Base-by-base conservation (phyloP, 371 early-diverging fungal genomes). In the Syncephalastrum contaminatum region DNA sequence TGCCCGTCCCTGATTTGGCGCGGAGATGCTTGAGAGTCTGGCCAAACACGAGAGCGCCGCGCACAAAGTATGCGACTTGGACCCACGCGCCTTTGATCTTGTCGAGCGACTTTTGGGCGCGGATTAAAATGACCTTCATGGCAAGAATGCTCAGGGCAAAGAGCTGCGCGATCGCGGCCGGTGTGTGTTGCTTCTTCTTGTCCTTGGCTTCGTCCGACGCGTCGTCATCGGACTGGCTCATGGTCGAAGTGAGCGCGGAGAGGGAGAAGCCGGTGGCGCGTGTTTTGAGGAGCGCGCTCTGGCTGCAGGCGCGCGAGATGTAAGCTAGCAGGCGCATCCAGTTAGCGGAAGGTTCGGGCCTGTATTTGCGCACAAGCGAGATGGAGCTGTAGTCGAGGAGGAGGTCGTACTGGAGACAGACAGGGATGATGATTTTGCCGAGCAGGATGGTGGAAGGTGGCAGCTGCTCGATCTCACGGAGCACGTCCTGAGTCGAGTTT, bases 111-210 rank as follows among this genome's bases (percentile, higher is more conserved):
- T 44, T 67, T 43, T 55, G 63, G 12, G 77, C 80, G 4, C 85
- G 73, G 2, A 85, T 71, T 19, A 85, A 54, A 40, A 85, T 79
- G n/a, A 81, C 70, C 45, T 83, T 75, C 50, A 85, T 63, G 0
- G 83, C 82, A 2, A 76, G 70, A 51, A 85, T 80, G 54, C 83
- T 72, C 1, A 81, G 64, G 0, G 80, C 55, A 13, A 72, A 70
- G 21, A 69, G 22, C 6, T 72, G 61, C 15, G 72, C 69, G 16
- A 66, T 53, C 0, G 61, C 42, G 1, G 61, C 59, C 12, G 69
- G 69, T 2, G 69, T 62, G 22, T 75, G 69, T 14, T 75, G 69
- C 13, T 74, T 69, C 4, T 63, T 64, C 19, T 72, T 69, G 45
- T 72, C 66, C 24, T 75, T 77, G 4, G 76, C 47, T 15, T 60